These are phyloP conservation scores for Phytophthora capsici DNA, from an alignment of 352 stramenopile genomes.

Conservation along the genomic window DNA sequence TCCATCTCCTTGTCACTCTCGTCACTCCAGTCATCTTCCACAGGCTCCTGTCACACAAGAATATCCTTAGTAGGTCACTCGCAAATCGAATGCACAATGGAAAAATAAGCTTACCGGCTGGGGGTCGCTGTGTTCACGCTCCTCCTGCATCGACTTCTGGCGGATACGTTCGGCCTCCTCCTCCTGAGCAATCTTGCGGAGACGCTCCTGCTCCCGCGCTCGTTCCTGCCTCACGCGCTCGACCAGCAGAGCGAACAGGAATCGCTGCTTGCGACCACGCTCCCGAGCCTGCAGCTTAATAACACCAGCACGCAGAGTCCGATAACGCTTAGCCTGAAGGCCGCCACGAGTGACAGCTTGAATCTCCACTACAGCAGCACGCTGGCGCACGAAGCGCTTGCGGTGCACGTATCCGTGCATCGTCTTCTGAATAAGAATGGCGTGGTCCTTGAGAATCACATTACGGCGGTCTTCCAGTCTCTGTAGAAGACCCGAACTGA, in stretches of 20 bases:
- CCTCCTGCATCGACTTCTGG: slow-evolving; percentile 51
- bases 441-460: slow-evolving; percentile 73
- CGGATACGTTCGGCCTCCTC: slow-evolving; percentile 40
- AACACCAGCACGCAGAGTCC: slow-evolving; percentile 47
- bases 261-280: slow-evolving; percentile 71
- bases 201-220: slow-evolving; percentile 44
- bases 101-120: slow-evolving; percentile 57
- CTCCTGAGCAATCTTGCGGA: slow-evolving; percentile 45
- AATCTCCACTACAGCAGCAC: slow-evolving; percentile 52
- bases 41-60: slow-evolving; percentile 73
- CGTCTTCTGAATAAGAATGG: slow-evolving; percentile 80
- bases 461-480: slow-evolving; percentile 89
- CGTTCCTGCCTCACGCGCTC: slow-evolving; percentile 49
- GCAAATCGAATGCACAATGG: background rate
- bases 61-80: slow-evolving; percentile 58
- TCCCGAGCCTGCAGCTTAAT: slow-evolving; percentile 63
- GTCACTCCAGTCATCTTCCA: slow-evolving; percentile 85
- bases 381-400: slow-evolving; percentile 60
- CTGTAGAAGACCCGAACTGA: slow-evolving; percentile 91
- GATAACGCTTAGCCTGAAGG: slow-evolving; percentile 50
- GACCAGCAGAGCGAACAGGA: slow-evolving; percentile 55
- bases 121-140: slow-evolving; percentile 49
- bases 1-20: slow-evolving; percentile 58
- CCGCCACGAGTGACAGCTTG: slow-evolving; percentile 56
- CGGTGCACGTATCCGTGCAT: slow-evolving; percentile 67